These are phyloP conservation scores for Diaporthe ampelina DNA, from an alignment of 2,329 filamentous ascomycete species.

Conservation along the genomic window DNA sequence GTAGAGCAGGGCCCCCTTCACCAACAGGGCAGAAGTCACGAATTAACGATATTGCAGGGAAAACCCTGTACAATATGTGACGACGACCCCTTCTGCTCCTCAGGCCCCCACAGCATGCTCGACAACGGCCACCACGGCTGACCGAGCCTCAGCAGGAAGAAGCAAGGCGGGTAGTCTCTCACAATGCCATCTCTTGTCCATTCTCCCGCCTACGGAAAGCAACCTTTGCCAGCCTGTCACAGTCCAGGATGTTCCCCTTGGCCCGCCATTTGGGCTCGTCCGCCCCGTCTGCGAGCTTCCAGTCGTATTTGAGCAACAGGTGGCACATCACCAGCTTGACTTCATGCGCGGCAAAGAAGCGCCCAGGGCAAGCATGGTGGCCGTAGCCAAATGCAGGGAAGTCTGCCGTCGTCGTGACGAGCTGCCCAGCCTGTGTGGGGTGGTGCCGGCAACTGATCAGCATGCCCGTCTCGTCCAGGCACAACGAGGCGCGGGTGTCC, in stretches of 20 bases:
- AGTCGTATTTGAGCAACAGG: constrained; percentile 51
- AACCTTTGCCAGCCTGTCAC: constrained; percentile 17
- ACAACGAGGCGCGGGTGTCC: background rate
- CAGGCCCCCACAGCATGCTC: background rate
- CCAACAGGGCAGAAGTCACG: too few relatives aligned
- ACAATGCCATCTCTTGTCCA: background rate
- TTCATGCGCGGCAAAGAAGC: constrained; percentile 58
- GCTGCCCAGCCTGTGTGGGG: constrained; percentile 48
- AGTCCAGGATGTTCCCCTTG: background rate
- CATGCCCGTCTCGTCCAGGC: constrained; percentile 39
- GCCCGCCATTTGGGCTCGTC: constrained; percentile 1
- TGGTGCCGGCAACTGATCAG: constrained; percentile 40
- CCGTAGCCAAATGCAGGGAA: constrained; percentile 57
- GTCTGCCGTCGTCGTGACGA: constrained; percentile 51
- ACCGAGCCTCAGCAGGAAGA: background rate
- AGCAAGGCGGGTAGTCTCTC: background rate
- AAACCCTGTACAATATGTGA: too few relatives aligned
- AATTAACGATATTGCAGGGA: too few relatives aligned
- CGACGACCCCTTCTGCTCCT: background rate
- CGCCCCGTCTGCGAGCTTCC: constrained; percentile 40
- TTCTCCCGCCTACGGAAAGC: constrained; percentile 5
- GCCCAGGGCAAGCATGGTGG: constrained; percentile 56
- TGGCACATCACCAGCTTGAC: constrained; percentile 53
- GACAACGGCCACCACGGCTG: background rate
- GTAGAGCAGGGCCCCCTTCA: too few relatives aligned